A percentile compares a stretch with the other conserved stretches of the same genome.
phyloP scores from a whole-genome alignment of 2,329 filamentous ascomycete genomes.

The Venturia carpophila region DNA sequence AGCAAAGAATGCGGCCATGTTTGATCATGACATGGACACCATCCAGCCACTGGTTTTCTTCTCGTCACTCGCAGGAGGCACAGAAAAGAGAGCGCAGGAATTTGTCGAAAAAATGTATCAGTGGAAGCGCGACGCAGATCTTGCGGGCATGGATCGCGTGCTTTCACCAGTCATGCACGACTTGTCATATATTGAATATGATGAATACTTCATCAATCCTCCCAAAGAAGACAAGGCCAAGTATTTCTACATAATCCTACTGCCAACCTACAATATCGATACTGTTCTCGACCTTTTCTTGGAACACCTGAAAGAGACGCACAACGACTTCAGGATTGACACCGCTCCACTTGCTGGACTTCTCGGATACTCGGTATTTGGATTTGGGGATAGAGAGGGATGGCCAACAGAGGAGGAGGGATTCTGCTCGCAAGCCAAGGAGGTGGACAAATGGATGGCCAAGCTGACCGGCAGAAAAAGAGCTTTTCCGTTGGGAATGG shows the following conservation, averaged over 20 bases:
- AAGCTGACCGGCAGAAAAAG: conserved; percentile 79
- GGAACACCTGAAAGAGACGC: conserved; percentile 80
- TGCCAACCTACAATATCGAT: conserved; percentile 94
- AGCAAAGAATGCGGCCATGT: conserved; percentile 24
- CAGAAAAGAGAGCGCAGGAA: conserved; percentile 61
- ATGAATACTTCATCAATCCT: conserved; percentile 83
- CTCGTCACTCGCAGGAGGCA: conserved; percentile 78
- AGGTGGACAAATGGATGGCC: conserved; percentile 95
- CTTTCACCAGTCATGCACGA: conserved; percentile 62
- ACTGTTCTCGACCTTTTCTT: conserved; percentile 83
- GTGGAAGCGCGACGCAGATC: conserved; percentile 28
- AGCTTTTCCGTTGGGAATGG: conserved; percentile 82
- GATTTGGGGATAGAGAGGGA: conserved; percentile 81
- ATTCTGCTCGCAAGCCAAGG: conserved; percentile 85
- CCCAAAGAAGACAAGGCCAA: conserved; percentile 47
- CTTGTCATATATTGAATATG: conserved; percentile 78
- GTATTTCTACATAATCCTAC: conserved; percentile 73
- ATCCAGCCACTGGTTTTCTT: conserved; percentile 77
- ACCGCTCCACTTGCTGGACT: conserved; percentile 70
- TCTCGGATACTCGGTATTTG: conserved; percentile 87
- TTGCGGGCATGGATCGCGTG: conserved; percentile 32
- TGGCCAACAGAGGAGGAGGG: conserved; percentile 89
- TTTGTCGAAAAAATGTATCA: conserved; percentile 51
- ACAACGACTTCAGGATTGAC: conserved; percentile 94
- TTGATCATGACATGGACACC: conserved; percentile 28